A percentile compares a stretch with the other conserved stretches of the same genome.
Conservation (phyloP, 805 yeast species). For the Sugiyamaella smithiae region DNA sequence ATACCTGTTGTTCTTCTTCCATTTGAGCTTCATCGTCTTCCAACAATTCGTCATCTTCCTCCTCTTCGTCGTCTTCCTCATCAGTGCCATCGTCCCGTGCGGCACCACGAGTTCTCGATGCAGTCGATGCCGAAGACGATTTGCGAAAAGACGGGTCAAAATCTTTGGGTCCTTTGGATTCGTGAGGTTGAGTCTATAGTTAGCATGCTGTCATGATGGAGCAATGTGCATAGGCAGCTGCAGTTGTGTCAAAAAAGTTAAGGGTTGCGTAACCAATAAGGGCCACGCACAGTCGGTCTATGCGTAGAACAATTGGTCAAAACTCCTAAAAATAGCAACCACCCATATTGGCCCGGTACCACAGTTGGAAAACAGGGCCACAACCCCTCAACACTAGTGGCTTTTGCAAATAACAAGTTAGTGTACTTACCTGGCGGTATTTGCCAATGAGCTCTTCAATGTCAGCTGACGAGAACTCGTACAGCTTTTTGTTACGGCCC, state of each 20-base stretch:
- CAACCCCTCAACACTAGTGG: no score
- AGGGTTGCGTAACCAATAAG: background rate
- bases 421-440: constrained; percentile 24
- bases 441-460: constrained; percentile 44
- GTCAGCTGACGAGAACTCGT: constrained; percentile 77
- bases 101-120: background rate
- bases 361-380: no score
- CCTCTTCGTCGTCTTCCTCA: constrained; percentile 24
- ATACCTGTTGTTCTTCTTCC: background rate
- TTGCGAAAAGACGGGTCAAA: constrained; percentile 15
- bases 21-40: constrained; percentile 3
- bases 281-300: background rate
- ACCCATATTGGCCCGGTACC: no score
- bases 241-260: no score
- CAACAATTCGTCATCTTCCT: constrained; percentile 7
- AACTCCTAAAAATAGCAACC: background rate
- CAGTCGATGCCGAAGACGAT: background rate
- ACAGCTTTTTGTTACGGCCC: constrained; percentile 72
- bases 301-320: background rate
- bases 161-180: constrained; percentile 27
- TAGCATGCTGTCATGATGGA: no score
- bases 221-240: no score
- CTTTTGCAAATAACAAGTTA: no score
- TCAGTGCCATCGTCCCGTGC: constrained; percentile 19
- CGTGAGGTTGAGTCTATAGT: constrained; percentile 27